Conservation (phyloP, 2,329 filamentous ascomycete genomes). For the Botrytis deweyae region DNA sequence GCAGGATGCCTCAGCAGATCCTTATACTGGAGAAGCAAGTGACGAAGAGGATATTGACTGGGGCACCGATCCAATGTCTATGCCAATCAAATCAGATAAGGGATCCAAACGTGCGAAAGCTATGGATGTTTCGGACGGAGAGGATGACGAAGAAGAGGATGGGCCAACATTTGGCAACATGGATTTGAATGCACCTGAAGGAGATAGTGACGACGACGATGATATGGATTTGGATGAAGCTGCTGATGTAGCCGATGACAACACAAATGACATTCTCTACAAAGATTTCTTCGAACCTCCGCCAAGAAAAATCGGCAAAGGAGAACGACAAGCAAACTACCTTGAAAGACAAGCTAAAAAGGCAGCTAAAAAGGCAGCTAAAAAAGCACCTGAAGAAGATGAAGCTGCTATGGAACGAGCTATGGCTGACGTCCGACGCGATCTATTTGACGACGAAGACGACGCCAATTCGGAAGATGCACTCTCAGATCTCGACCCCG, state of each 20-base stretch:
- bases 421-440: conserved; percentile 82
- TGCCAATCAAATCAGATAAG: conserved; percentile 35
- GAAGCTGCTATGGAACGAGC: conserved; percentile 74
- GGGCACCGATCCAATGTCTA: conserved; percentile 70
- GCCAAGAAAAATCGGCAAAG: conserved; percentile 65
- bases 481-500: conserved; percentile 64
- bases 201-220: conserved; percentile 60
- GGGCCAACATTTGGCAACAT: conserved; percentile 83
- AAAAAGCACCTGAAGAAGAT: conserved; percentile 47
- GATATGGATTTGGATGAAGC: conserved; percentile 54
- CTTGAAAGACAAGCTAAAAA: conserved; percentile 43
- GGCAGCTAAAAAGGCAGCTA: conserved; percentile 46
- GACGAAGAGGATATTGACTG: conserved; percentile 89
- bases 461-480: conserved; percentile 63
- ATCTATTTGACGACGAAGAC: conserved; percentile 81
- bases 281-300: conserved; percentile 92
- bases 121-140: conserved; percentile 40
- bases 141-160: conserved; percentile 60
- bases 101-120: conserved; percentile 38
- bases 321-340: conserved; percentile 44
- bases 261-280: conserved; percentile 88
- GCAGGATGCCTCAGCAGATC: conserved; percentile 75
- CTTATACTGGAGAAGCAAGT: conserved; percentile 69
- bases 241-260: conserved; percentile 55
- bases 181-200: conserved; percentile 70